Percentiles rank a stretch among this genome's conserved stretches.
Conservation (phyloP, 2,329 filamentous ascomycete genomes). For the Phyllosticta citriasiana region DNA sequence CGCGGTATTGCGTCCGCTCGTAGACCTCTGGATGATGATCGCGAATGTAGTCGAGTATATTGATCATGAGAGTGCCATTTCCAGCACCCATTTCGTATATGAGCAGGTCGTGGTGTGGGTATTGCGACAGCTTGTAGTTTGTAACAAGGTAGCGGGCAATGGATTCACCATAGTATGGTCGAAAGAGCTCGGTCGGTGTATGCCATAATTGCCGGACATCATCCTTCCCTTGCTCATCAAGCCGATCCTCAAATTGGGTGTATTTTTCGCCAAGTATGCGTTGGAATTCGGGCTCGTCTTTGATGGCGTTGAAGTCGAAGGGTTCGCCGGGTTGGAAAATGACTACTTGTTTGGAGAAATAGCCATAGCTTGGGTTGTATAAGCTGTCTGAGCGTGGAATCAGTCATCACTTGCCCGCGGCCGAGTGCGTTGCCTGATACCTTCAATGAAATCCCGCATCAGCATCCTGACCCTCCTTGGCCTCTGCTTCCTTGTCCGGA, state of each 20-base stretch:
- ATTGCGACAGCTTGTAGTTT: slow-evolving; percentile 90
- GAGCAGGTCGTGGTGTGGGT: slow-evolving; percentile 91
- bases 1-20: slow-evolving; percentile 81
- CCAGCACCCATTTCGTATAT: slow-evolving; percentile 99
- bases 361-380: slow-evolving; percentile 90
- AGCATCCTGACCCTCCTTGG: slow-evolving; percentile 92
- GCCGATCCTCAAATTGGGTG: slow-evolving; percentile 75
- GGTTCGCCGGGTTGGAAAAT: slow-evolving; percentile 90
- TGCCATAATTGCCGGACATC: slow-evolving; percentile 91
- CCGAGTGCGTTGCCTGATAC: slow-evolving; percentile 33
- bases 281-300: slow-evolving; percentile 81
- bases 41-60: slow-evolving; percentile 93
- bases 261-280: slow-evolving; percentile 67
- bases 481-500: slow-evolving; percentile 62
- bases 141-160: slow-evolving; percentile 92
- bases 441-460: slow-evolving; percentile 94
- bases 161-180: slow-evolving; percentile 92
- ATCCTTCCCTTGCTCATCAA: slow-evolving; percentile 64
- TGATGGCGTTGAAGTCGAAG: slow-evolving; percentile 74
- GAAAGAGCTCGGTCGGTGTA: slow-evolving; percentile 93
- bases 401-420: slow-evolving; percentile 8
- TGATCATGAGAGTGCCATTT: slow-evolving; percentile 95
- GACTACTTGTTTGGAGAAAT: slow-evolving; percentile 92
- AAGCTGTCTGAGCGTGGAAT: slow-evolving; percentile 57
- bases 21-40: slow-evolving; percentile 85